phyloP scores from a whole-genome alignment of 1,139 yeast genomes.

The Ashbya aceris region DNA sequence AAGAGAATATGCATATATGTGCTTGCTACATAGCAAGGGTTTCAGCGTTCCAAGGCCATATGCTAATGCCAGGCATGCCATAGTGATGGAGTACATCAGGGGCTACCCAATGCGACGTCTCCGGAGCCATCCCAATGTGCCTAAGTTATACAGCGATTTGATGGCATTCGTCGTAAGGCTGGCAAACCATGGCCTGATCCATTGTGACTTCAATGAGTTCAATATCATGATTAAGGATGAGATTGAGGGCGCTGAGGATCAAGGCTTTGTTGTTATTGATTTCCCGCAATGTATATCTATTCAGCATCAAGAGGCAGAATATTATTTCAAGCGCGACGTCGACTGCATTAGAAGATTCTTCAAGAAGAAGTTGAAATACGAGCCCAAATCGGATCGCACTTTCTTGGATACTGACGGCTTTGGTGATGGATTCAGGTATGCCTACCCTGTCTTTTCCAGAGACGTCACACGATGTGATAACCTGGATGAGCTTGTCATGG shows the following conservation, averaged over 20 bases:
- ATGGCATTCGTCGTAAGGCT: slow-evolving; percentile 79
- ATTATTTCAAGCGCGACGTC: slow-evolving; percentile 85
- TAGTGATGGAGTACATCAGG: slow-evolving; percentile 81
- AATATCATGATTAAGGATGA: slow-evolving; percentile 76
- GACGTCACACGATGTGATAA: slow-evolving; percentile 62
- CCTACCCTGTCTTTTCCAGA: slow-evolving; percentile 70
- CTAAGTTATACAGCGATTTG: slow-evolving; percentile 66
- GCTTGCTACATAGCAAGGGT: slow-evolving; percentile 59
- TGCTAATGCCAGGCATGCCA: slow-evolving; percentile 85
- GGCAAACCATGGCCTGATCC: slow-evolving; percentile 84
- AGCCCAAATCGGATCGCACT: slow-evolving; percentile 51
- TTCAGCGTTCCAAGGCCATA: slow-evolving; percentile 83
- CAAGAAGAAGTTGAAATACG: slow-evolving; percentile 64
- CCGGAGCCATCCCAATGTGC: slow-evolving; percentile 56
- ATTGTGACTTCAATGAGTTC: slow-evolving; percentile 95
- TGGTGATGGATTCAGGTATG: slow-evolving; percentile 70
- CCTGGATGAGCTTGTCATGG: slow-evolving; percentile 76
- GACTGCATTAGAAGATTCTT: slow-evolving; percentile 81
- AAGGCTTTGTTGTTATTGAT: slow-evolving; percentile 81
- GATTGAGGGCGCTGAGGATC: slow-evolving; percentile 44
- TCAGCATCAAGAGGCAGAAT: slow-evolving; percentile 80
- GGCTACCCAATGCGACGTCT: slow-evolving; percentile 88
- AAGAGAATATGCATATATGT: slow-evolving; percentile 85
- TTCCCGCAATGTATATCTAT: slow-evolving; percentile 97
- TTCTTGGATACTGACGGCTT: slow-evolving; percentile 71